Base-by-base conservation (phyloP, 345 rosid species). In the Pseudoturritis turrita region DNA sequence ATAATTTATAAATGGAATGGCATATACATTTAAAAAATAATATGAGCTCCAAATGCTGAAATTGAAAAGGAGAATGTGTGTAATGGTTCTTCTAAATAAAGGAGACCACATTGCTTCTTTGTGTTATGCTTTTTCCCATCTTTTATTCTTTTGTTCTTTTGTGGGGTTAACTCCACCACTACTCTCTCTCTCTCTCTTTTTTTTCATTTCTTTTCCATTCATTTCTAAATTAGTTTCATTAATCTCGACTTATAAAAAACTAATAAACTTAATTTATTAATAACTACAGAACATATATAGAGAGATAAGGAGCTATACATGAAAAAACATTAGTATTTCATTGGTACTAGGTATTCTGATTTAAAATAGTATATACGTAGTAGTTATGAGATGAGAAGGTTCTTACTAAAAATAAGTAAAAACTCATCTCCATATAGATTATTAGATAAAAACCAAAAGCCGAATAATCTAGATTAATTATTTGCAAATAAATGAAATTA, bases 161-260 rank as follows among this genome's bases (percentile, higher is more conserved):
- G 79, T 75, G 79, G 75, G 79, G 79, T 69, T 69, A 62, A 54
- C 75, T 62, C 70, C 64, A 75, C 79, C 44, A 75, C 79, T 54
- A 45, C 65, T 62, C 46, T 46, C n/a, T 47, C 15, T 46, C 15
- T 61, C 35, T 29, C 25, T 57, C n/a, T 36, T 29, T 37, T 3
- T 28, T 29, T 18, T 12, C 17, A 54, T n/a, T n/a, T 52, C 6
- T 10, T 65, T 65, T 57, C 26, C 28, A 58, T 41, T 9, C 40
- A 50, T 60, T 52, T 33, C 35, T 43, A 46, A 41, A 40, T 58
- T 5, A 62, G 3, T 40, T 57, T 46, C 53, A 46, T 14, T 55
- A 55, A 36, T 39, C 47, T 53, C 53, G 37, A 33, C 36, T 11
- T 22, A 67, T 15, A 23, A 45, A 37, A 39, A 19, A 49, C 6